These are phyloP conservation scores for Magnusiomyces fungicola DNA, from an alignment of 1,139 yeast genomes.

Conservation along the genomic window DNA sequence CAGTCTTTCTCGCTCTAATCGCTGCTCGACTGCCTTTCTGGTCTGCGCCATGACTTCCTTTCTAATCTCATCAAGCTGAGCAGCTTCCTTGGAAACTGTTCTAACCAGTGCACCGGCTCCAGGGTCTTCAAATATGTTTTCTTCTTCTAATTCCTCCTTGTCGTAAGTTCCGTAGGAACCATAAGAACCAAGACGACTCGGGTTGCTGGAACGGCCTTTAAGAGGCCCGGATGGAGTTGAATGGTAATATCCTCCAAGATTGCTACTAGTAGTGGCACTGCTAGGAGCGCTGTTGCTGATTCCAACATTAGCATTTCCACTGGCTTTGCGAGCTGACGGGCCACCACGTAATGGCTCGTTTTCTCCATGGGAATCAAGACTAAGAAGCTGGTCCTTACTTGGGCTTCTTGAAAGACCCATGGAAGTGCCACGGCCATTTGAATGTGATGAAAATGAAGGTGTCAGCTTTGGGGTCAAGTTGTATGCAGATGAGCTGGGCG, in stretches of 20 bases:
- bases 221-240: background rate
- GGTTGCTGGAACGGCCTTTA: background rate
- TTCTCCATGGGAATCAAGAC: background rate
- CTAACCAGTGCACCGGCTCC: slow-evolving; percentile 3
- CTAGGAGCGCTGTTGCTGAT: background rate
- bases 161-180: no score
- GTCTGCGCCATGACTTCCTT: slow-evolving; percentile 26
- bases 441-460: background rate
- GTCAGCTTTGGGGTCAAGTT: background rate
- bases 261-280: background rate
- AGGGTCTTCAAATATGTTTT: slow-evolving; percentile 9
- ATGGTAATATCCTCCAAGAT: background rate
- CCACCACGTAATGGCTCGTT: slow-evolving; percentile 1
- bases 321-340: background rate
- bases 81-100: background rate
- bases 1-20: slow-evolving; percentile 24
- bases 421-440: background rate
- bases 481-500: background rate
- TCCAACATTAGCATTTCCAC: background rate
- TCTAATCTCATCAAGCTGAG: slow-evolving; percentile 15
- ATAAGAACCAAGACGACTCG: background rate
- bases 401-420: background rate
- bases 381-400: background rate
- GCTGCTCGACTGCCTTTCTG: slow-evolving; percentile 25
- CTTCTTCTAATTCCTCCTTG: background rate